These are phyloP conservation scores for Alternaria ventricosa DNA, from an alignment of 2,329 filamentous ascomycete species.

Conservation along the genomic window DNA sequence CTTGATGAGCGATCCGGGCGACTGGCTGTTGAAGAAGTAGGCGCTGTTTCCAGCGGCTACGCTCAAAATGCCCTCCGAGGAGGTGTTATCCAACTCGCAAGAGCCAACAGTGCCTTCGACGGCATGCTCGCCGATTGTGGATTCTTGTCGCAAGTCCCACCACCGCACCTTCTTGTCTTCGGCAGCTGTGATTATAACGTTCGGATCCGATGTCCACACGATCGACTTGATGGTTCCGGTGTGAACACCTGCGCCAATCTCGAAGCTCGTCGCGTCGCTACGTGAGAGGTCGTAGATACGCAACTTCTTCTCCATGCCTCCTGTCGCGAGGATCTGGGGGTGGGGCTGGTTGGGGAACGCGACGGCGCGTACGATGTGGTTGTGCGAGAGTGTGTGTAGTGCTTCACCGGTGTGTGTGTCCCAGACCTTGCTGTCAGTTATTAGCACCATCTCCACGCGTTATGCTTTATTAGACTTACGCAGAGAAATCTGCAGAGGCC, in stretches of 20 bases:
- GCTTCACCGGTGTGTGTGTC: slow-evolving; percentile 94
- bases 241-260: slow-evolving; percentile 86
- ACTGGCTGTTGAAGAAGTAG: slow-evolving; percentile 84
- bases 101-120: slow-evolving; percentile 88
- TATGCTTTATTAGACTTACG: slow-evolving; percentile 60
- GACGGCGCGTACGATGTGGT: slow-evolving; percentile 93
- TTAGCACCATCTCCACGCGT: slow-evolving; percentile 33
- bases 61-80: slow-evolving; percentile 76
- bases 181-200: slow-evolving; percentile 86
- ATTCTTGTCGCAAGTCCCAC: slow-evolving; percentile 84
- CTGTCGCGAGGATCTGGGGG: slow-evolving; percentile 84
- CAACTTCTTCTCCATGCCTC: slow-evolving; percentile 95
- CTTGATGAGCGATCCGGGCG: slow-evolving; percentile 76
- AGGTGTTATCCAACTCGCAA: slow-evolving; percentile 76
- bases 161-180: slow-evolving; percentile 91
- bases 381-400: slow-evolving; percentile 84
- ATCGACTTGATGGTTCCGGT: slow-evolving; percentile 93
- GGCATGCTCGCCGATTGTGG: slow-evolving; percentile 75
- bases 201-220: slow-evolving; percentile 88
- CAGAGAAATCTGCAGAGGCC: slow-evolving; percentile 93
- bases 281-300: slow-evolving; percentile 87
- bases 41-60: slow-evolving; percentile 94
- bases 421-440: slow-evolving; percentile 79
- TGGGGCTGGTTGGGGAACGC: slow-evolving; percentile 79
- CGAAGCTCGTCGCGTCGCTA: slow-evolving; percentile 68